Evolutionary conservation across 1,139 yeast species (phyloP), one percentile per base, ranked within the genome.

Genomic region (Blastobotrys ciferrii): DNA sequence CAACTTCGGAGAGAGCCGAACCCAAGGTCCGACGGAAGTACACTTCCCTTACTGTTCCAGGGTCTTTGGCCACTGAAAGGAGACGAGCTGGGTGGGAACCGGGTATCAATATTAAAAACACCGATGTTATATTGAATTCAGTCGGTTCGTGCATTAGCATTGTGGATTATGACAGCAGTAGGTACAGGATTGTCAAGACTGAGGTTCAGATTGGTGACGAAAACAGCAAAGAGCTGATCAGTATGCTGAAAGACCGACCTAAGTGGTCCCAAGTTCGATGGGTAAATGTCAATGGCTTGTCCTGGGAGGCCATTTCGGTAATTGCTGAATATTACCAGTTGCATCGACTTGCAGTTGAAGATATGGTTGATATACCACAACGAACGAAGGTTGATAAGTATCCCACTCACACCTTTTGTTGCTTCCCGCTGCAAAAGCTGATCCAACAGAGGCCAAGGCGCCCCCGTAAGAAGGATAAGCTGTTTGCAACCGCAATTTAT

Each of bases 321-420:
- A 65, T 77, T 33, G 71, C 76, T 1, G 55, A 63, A 40, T 60
- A 62, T 45, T 76, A 70, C 56, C 62, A 68, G 15, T 59, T 77
- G 23, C 81, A 77, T 58, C 71, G 77, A 19, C 61, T 77, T 45
- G 76, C 81, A 0, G 67, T 78, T 43, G 83, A 78, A 58, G 82
- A 78, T 58, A 73, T 78, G 78, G 73, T 78, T 42, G 82, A 78
- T 60, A 71, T 77, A 30, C 82, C 82, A 2, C 81, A 77, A 48
- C 65, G 83, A 19, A 77, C 82, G 1, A 78, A 78, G 53, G 71
- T 72, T 37, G 82, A 78, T 55, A 64, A 72, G 32, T 78, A 75
- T 52, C 71, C 75, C 2, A 66, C 65, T 20, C 80, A 77, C 55
- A 58, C 76, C 7, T 78, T 77, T 59, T 73, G 78, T 43, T 76